Conservation (phyloP, 2,329 filamentous ascomycete genomes). For the Parasarocladium wereldwijsianum region DNA sequence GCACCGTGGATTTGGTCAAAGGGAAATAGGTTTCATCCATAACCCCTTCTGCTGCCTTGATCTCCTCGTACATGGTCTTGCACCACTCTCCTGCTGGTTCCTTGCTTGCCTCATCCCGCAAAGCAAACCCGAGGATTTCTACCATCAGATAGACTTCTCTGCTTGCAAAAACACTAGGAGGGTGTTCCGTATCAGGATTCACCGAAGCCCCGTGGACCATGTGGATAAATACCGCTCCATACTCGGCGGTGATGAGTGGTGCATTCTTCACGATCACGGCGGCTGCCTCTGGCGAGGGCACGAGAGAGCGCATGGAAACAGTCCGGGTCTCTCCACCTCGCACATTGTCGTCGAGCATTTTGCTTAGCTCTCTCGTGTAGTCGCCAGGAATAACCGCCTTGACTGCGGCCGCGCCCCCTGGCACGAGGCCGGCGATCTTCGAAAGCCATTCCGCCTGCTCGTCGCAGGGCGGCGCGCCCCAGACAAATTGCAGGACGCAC, state of each 20-base stretch:
- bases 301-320: not conserved
- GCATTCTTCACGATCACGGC: not conserved
- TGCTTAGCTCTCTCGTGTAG: not conserved
- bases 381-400: not conserved
- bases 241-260: not conserved
- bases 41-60: not conserved
- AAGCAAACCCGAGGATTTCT: conserved; percentile 2
- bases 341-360: not conserved
- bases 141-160: conserved; percentile 2
- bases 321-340: not conserved
- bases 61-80: not conserved
- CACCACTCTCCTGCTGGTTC: not conserved
- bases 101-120: not conserved
- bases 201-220: conserved; percentile 2
- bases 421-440: conserved; percentile 1
- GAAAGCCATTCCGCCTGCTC: conserved; percentile 1
- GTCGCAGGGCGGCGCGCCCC: not conserved
- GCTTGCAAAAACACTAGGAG: not conserved
- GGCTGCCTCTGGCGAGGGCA: not conserved
- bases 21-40: conserved; percentile 1
- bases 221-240: conserved; percentile 2
- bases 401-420: not conserved
- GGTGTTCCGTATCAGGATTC: not conserved
- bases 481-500: conserved; percentile 2
- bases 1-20: not conserved